Evolutionary conservation across 2,329 filamentous ascomycete species (phyloP), one percentile per base, ranked within the genome.

Genomic region (Microdochium bolleyi): DNA sequence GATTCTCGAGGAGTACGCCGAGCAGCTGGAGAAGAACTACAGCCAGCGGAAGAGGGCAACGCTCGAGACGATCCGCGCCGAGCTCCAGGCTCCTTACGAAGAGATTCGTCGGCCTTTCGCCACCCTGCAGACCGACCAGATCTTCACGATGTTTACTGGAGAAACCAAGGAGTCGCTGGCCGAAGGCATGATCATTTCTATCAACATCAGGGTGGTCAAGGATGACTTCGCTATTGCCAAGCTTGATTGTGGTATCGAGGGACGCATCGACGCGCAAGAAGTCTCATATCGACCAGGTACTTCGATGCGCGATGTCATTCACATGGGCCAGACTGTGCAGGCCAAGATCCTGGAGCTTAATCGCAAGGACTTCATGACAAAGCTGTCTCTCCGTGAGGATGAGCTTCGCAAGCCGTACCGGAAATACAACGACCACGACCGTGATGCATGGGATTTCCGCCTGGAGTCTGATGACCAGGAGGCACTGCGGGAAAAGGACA

Each of bases 131-230:
- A 77, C 84, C 0, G 85, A 92, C 22, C 89, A 96, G 60, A 83
- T 96, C 55, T 99, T 97, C 70, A 94, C 91, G 38, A 96, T 96
- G 86, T 84, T 97, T 52, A 97, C 94, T 2, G 94, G 92, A 54
- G 94, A 99, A 70, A 97, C 90, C 1, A 78, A 82, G 54, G 87
- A 94, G 1, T 89, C 90, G 0, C 75, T 99, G 10, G 82, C 83
- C 51, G 88, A 92, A 62, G 89, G 88, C 60, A 97, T 97, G 92
- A 89, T 96, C 57, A 82, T 99, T 5, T 87, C 94, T 0, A 88
- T 96, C 56, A 88, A 88, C 51, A 86, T 97, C 59, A 88, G 91
- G 56, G 82, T 94, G 30, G 89, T 92, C 52, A 92, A 92, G 65
- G 87, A 92, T 54, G 90, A 96, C 63, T 95, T 96, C 69, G 88